Evolutionary conservation across 225 moss, liverwort and hornwort genomes (phyloP).

Genomic region (Polytrichum commune): DNA sequence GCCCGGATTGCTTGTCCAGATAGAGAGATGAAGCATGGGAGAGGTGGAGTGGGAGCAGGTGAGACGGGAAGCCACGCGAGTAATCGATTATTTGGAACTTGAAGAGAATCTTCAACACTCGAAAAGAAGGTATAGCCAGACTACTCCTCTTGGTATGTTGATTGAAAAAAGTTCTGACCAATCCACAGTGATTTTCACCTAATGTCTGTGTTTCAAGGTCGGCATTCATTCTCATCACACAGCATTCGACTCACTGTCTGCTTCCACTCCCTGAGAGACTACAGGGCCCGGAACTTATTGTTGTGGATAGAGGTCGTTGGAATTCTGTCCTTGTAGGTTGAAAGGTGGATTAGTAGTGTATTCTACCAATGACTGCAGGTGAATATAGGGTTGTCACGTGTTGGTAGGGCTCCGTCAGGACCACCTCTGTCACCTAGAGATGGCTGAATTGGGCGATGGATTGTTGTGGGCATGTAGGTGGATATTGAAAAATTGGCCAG

Average conservation of each 20-base stretch:
- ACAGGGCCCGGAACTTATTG: too few relatives aligned
- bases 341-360: too few relatives aligned
- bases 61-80: conserved; percentile 43
- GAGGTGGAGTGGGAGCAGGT: conserved; percentile 43
- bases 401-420: too few relatives aligned
- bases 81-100: conserved; percentile 41
- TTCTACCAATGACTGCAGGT: too few relatives aligned
- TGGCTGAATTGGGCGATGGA: too few relatives aligned
- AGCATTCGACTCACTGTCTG: background rate
- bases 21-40: conserved; percentile 14
- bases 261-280: background rate
- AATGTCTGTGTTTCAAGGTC: background rate
- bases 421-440: too few relatives aligned
- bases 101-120: conserved; percentile 22
- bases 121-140: conserved; percentile 26
- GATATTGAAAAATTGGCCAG: conserved; percentile 50
- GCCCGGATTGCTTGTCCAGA: too few relatives aligned
- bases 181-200: background rate
- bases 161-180: background rate
- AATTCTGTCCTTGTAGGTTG: too few relatives aligned
- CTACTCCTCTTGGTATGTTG: background rate
- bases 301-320: too few relatives aligned
- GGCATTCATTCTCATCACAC: background rate
- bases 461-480: conserved; percentile 22
- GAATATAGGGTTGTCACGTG: too few relatives aligned